Evolutionary conservation across 169 alveolate species (phyloP).

Genomic region (Besnoitia besnoiti): DNA sequence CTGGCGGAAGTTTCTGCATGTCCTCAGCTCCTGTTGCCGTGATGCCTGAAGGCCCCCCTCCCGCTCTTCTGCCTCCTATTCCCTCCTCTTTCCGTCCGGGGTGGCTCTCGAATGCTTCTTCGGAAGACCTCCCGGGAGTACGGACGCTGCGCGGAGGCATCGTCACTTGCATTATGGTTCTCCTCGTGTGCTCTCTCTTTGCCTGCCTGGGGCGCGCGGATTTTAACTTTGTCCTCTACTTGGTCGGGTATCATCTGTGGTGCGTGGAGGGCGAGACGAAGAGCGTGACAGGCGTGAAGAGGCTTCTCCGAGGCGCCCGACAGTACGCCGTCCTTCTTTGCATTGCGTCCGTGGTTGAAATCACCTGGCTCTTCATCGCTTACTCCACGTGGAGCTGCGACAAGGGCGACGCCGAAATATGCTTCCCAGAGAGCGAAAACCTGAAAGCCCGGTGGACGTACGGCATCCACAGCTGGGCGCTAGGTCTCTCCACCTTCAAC

Average conservation of each 20-base stretch:
- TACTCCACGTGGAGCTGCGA: conserved; percentile 60
- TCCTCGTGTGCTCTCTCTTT: conserved; percentile 41
- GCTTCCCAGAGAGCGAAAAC: conserved; percentile 58
- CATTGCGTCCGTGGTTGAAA: conserved; percentile 40
- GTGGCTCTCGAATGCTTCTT: background rate
- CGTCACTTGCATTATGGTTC: conserved; percentile 28
- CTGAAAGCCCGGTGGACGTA: conserved; percentile 55
- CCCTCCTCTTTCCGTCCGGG: conserved; percentile 14
- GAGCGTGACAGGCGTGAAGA: conserved; percentile 34
- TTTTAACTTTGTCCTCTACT: conserved; percentile 50
- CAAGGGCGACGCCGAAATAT: conserved; percentile 33
- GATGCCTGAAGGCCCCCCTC: background rate
- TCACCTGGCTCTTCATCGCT: conserved; percentile 45
- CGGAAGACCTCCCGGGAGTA: conserved; percentile 23
- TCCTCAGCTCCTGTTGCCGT: background rate
- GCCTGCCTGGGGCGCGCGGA: conserved; percentile 51
- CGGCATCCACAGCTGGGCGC: conserved; percentile 43
- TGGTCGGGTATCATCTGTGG: conserved; percentile 64
- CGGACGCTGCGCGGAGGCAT: conserved; percentile 40
- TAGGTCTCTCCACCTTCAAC: conserved; percentile 51
- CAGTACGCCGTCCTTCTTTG: conserved; percentile 49
- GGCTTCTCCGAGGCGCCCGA: conserved; percentile 42
- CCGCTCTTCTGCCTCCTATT: conserved; percentile 3
- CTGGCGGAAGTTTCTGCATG: background rate
- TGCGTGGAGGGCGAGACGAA: conserved; percentile 50